phyloP scores from a whole-genome alignment of 2,329 filamentous ascomycete genomes.

The Sclerotinia nivalis region DNA sequence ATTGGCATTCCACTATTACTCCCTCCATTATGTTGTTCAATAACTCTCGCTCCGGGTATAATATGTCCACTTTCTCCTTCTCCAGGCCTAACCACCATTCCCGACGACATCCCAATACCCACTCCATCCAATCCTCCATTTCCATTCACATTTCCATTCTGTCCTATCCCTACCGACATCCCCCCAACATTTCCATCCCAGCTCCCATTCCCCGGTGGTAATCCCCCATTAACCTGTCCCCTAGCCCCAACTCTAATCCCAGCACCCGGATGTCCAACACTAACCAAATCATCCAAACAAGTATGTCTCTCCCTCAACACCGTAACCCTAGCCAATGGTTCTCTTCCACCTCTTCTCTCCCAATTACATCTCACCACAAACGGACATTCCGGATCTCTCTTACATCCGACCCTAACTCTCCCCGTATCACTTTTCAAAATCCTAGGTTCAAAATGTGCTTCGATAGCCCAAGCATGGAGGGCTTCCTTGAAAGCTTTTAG shows the following conservation, averaged over 20 bases:
- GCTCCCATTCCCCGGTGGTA: neutral
- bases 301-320: conserved; percentile 40
- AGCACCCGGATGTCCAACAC: conserved; percentile 9
- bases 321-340: conserved; percentile 39
- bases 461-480: conserved; percentile 41
- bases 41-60: conserved; percentile 27
- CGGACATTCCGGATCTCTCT: conserved; percentile 39
- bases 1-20: conserved; percentile 36
- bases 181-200: conserved; percentile 15
- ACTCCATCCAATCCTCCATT: conserved; percentile 21
- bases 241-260: neutral
- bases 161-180: conserved; percentile 1
- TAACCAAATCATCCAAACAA: conserved; percentile 37
- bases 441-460: conserved; percentile 42
- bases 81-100: neutral
- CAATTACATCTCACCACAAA: conserved; percentile 42
- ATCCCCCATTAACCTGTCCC: conserved; percentile 13
- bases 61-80: conserved; percentile 23
- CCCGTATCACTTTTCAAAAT: conserved; percentile 41
- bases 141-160: conserved; percentile 18
- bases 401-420: conserved; percentile 41
- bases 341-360: conserved; percentile 38
- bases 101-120: conserved; percentile 12
- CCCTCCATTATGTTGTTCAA: conserved; percentile 38
- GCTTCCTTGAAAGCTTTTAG: conserved; percentile 42